Evolutionary conservation across 257 asterid species (phyloP).

Genomic region (Dorcoceras hygrometricum): DNA sequence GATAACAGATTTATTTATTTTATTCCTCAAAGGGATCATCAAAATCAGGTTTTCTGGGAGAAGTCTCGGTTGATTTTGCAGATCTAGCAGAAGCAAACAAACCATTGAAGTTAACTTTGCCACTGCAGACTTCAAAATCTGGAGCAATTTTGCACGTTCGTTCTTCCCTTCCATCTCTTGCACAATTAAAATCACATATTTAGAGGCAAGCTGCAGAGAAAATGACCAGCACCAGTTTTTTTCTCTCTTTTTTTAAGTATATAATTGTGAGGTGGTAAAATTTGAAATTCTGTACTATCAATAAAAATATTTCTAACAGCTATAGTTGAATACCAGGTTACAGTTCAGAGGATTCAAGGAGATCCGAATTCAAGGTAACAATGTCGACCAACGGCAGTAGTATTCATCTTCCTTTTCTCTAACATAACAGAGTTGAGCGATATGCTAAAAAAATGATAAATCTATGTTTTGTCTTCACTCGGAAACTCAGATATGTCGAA

Average conservation of each 20-base stretch:
- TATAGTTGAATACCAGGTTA: slow-evolving; percentile 50
- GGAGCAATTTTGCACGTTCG: slow-evolving; percentile 82
- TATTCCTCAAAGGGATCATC: slow-evolving; percentile 71
- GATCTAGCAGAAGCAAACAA: slow-evolving; percentile 66
- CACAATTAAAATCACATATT: neutral
- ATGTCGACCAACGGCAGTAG: slow-evolving; percentile 20
- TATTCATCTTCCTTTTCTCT: slow-evolving; percentile 18
- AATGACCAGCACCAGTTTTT: neutral
- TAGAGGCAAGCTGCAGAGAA: slow-evolving; percentile 11
- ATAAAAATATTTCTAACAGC: slow-evolving; percentile 16
- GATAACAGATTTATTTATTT: slow-evolving; percentile 6
- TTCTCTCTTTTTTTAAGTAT: neutral
- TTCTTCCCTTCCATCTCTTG: slow-evolving; percentile 28
- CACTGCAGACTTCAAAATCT: slow-evolving; percentile 76
- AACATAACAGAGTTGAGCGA: neutral
- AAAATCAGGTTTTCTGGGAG: slow-evolving; percentile 87
- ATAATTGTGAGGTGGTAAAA: slow-evolving; percentile 1
- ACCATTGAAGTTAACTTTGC: slow-evolving; percentile 61
- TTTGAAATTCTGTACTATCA: slow-evolving; percentile 3
- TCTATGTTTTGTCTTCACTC: neutral
- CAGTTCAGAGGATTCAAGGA: slow-evolving; percentile 71
- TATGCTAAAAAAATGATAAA: slow-evolving; percentile 3
- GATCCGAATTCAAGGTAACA: slow-evolving; percentile 56
- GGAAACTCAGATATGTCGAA: slow-evolving; percentile 51
- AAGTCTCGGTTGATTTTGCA: slow-evolving; percentile 84